Percentiles rank a stretch among this genome's conserved stretches.
Conservation (phyloP, 106 monocot species). For the Alisma plantagoaquatica region DNA sequence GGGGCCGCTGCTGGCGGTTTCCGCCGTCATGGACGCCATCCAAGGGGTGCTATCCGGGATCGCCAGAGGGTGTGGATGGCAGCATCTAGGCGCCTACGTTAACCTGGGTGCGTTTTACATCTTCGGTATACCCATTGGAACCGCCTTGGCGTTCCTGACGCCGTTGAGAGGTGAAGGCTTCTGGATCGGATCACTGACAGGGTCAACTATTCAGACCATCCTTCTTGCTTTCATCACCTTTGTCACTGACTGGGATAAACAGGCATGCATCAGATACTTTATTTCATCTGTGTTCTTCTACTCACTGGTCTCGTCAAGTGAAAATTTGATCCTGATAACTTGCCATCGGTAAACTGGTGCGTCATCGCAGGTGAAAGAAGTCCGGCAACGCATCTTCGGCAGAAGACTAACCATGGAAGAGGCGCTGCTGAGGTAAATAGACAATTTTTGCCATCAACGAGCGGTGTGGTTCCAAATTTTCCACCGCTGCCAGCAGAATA, state of each 20-base stretch:
- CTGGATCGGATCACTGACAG: slow-evolving; percentile 58
- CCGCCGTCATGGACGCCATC: slow-evolving; percentile 27
- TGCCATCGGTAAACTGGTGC: too few species aligned
- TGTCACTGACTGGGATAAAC: slow-evolving; percentile 62
- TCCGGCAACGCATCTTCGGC: too few species aligned
- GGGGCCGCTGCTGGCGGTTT: slow-evolving; percentile 26
- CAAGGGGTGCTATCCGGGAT: slow-evolving; percentile 44
- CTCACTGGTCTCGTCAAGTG: too few species aligned
- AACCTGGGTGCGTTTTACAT: slow-evolving; percentile 32
- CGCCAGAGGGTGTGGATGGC: slow-evolving; percentile 51
- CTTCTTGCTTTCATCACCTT: slow-evolving; percentile 40
- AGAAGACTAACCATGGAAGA: too few species aligned
- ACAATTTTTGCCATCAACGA: too few species aligned
- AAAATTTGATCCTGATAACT: too few species aligned
- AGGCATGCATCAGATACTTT: too few species aligned
- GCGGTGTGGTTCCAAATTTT: too few species aligned
- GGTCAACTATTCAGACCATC: slow-evolving; percentile 30
- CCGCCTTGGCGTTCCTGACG: slow-evolving; percentile 36
- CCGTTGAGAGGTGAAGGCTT: slow-evolving; percentile 47
- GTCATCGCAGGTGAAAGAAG: too few species aligned
- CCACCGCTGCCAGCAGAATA: too few species aligned
- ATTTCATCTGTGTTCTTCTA: too few species aligned
- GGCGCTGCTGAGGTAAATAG: too few species aligned
- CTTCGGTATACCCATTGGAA: slow-evolving; percentile 48
- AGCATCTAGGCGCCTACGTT: slow-evolving; percentile 30